Conservation (phyloP, 2,329 filamentous ascomycete genomes). For the Helotiales sp. region DNA sequence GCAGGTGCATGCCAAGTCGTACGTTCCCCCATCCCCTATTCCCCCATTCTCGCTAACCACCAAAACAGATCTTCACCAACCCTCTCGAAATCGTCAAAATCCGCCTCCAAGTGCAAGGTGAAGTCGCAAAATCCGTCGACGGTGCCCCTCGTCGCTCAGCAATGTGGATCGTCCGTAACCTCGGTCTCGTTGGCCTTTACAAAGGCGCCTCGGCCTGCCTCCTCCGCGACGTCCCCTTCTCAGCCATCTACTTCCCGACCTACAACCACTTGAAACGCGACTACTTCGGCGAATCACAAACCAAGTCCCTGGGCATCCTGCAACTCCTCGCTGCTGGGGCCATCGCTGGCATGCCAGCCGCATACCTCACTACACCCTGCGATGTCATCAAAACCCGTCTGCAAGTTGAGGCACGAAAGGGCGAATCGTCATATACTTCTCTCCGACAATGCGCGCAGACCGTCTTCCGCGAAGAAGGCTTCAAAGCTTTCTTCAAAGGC, state of each 20-base stretch:
- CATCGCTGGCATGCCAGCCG: slow-evolving; percentile 89
- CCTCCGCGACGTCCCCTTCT: slow-evolving; percentile 95
- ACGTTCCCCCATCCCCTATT: slow-evolving; percentile 49
- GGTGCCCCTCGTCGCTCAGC: slow-evolving; percentile 86
- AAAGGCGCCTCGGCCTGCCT: slow-evolving; percentile 95
- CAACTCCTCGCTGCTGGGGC: slow-evolving; percentile 94
- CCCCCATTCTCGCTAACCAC: slow-evolving; percentile 21
- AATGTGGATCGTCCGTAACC: slow-evolving; percentile 96
- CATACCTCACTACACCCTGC: slow-evolving; percentile 94
- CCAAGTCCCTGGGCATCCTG: slow-evolving; percentile 85
- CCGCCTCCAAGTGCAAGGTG: slow-evolving; percentile 94
- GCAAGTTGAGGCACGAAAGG: slow-evolving; percentile 96
- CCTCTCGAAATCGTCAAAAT: slow-evolving; percentile 99
- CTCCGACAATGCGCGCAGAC: slow-evolving; percentile 84
- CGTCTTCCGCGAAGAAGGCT: slow-evolving; percentile 88
- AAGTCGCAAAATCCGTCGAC: slow-evolving; percentile 86
- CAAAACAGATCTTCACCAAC: slow-evolving; percentile 84
- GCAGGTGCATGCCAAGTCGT: slow-evolving; percentile 97
- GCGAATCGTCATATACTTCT: slow-evolving; percentile 85
- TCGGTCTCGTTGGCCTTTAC: slow-evolving; percentile 93
- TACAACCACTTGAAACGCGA: slow-evolving; percentile 95
- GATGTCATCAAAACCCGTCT: slow-evolving; percentile 99
- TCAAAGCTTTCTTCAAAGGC: slow-evolving; percentile 98
- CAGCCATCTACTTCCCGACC: slow-evolving; percentile 97
- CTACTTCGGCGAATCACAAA: slow-evolving; percentile 85